Evolutionary conservation across 108 stramenopile genomes (phyloP).

Genomic region (Nitzschia sp.): DNA sequence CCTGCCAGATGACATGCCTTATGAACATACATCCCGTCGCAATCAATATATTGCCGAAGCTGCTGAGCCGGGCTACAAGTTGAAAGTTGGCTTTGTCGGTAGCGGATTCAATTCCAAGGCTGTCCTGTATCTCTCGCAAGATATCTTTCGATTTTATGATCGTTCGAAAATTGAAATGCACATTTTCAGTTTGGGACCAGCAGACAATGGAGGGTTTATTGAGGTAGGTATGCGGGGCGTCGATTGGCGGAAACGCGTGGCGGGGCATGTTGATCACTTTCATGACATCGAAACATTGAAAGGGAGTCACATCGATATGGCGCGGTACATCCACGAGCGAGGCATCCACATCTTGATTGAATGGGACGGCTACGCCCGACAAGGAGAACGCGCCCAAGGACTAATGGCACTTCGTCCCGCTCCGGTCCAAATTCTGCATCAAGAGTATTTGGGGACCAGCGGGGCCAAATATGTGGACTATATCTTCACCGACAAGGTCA

Average conservation of each 20-base stretch:
- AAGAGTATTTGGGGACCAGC: conserved; percentile 82
- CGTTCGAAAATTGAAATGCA: conserved; percentile 71
- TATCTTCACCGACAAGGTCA: conserved; percentile 69
- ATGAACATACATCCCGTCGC: conserved; percentile 45
- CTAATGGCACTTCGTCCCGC: conserved; percentile 78
- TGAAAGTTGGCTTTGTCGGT: conserved; percentile 75
- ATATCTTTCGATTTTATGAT: conserved; percentile 88
- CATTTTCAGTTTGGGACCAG: conserved; percentile 70
- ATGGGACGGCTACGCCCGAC: conserved; percentile 87
- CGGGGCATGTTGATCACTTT: conserved; percentile 69
- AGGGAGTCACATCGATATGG: conserved; percentile 66
- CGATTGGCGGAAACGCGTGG: conserved; percentile 81
- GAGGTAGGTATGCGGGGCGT: conserved; percentile 77
- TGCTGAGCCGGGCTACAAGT: conserved; percentile 31
- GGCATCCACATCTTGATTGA: conserved; percentile 82
- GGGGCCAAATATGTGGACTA: conserved; percentile 84
- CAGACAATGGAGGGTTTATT: conserved; percentile 73
- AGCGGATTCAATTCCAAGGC: conserved; percentile 85
- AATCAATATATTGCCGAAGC: conserved; percentile 39
- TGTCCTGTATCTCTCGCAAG: conserved; percentile 81
- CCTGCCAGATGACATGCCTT: conserved; percentile 67
- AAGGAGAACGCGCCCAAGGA: conserved; percentile 81
- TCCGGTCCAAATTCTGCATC: conserved; percentile 83
- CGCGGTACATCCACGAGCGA: conserved; percentile 64
- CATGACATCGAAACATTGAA: conserved; percentile 65